Evolutionary conservation across 441 rosid species (phyloP).

Genomic region (Viola pubescens): DNA sequence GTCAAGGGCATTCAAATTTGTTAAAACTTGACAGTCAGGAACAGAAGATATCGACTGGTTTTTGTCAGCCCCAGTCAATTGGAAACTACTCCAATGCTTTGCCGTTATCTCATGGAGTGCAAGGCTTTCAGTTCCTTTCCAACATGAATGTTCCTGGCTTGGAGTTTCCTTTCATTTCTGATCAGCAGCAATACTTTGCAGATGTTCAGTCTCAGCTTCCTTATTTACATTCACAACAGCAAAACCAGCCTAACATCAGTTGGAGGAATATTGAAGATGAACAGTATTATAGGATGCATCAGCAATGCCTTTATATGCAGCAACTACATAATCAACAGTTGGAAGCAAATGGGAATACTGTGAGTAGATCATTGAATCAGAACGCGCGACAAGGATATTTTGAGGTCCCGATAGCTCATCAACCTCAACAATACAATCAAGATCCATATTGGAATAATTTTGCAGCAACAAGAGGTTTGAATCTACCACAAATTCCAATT

Average conservation of each 20-base stretch:
- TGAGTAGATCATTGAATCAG: slow-evolving; percentile 24
- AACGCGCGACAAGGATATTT: slow-evolving; percentile 38
- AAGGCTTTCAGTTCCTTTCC: slow-evolving; percentile 33
- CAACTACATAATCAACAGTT: slow-evolving; percentile 37
- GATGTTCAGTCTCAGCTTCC: slow-evolving; percentile 38
- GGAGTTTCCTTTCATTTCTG: slow-evolving; percentile 38
- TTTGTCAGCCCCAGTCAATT: slow-evolving; percentile 32
- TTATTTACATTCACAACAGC: slow-evolving; percentile 35
- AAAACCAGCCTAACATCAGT: slow-evolving; percentile 38
- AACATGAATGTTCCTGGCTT: slow-evolving; percentile 30
- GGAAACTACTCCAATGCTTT: slow-evolving; percentile 30
- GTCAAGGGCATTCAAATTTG: slow-evolving; percentile 24
- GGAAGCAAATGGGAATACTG: slow-evolving; percentile 30
- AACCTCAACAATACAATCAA: slow-evolving; percentile 38
- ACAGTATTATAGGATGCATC: slow-evolving; percentile 40
- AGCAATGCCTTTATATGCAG: slow-evolving; percentile 43
- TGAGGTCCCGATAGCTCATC: slow-evolving; percentile 35
- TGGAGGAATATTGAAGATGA: slow-evolving; percentile 54
- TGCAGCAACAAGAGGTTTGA: slow-evolving; percentile 28
- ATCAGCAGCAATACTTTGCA: slow-evolving; percentile 41
- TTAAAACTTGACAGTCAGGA: slow-evolving; percentile 27
- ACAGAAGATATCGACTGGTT: slow-evolving; percentile 39
- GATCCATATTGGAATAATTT: slow-evolving; percentile 31
- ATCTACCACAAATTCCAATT: slow-evolving; percentile 23
- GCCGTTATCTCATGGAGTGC: slow-evolving; percentile 37